Base-by-base conservation (phyloP, 768 basidiomycete genomes). In the Melanogaster broomeanus region DNA sequence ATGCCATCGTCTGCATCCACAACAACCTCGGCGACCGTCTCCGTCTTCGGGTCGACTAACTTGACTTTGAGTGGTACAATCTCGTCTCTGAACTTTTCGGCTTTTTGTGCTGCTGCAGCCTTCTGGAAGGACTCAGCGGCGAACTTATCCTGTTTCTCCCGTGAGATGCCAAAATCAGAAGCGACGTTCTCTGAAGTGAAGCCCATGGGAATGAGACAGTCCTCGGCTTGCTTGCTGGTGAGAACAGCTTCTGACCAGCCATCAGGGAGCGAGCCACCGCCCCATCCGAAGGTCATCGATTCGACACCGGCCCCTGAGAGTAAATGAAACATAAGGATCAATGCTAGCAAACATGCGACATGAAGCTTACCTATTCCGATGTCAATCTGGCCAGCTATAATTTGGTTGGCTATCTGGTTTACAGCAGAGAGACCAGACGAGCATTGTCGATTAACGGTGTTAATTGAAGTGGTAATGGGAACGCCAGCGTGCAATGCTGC, bases 161-260 rank as follows among this genome's bases (percentile, higher is more conserved):
- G 87, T 25, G 86, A 75, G 66, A 96, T 82, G 52, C 76, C 74
- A 69, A 80, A 95, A 49, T 92, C 84, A 43, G 76, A 67, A 12
- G 93, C 90, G 57, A 94, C 91, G 66, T 93, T 93, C 75, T 95
- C 93, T n/a, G 89, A 92, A 18, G 94, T 94, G 74, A 94, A 85
- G 31, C 93, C 94, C 90, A 93, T 93, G 39, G 91, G 91, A 51
- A 90, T 74, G 24, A 88, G 76, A 65, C 91, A 93, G 72, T 94
- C 92, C 51, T 81, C 81, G 3, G 92, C 82, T 58, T 88, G 85
- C 59, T 82, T 72, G 70, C 78, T 83, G 30, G 75, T 60, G 53
- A 89, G 77, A 41, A 94, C 75, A 42, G 78, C 76, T 21, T 88
- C 83, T 3, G 88, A 85, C 69, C 77, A 84, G 45, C 70, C 74